These are phyloP conservation scores for Malus hybrid DNA, from an alignment of 331 rosid species.

Conservation along the genomic window DNA sequence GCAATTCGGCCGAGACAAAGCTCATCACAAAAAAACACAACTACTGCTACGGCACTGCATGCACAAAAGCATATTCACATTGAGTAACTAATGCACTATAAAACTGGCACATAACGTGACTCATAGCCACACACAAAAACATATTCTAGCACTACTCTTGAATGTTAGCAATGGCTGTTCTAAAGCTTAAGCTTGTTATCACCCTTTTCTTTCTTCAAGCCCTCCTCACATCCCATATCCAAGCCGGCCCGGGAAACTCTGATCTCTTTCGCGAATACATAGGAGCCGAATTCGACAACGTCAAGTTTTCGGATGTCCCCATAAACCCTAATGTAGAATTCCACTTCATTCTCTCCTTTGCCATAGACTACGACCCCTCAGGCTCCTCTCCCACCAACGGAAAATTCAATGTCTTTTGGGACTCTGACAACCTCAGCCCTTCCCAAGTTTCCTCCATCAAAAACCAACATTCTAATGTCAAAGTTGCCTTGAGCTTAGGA, in stretches of 20 bases:
- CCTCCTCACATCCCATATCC: constrained; percentile 4
- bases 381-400: constrained; percentile 53
- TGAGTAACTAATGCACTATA: not conserved
- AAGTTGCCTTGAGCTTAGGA: constrained; percentile 56
- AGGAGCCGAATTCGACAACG: constrained; percentile 57
- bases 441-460: constrained; percentile 52
- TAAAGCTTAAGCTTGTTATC: constrained; percentile 18
- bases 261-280: constrained; percentile 59
- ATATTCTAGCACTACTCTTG: not conserved
- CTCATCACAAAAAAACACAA: not conserved
- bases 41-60: not conserved
- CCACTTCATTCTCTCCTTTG: constrained; percentile 67
- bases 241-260: constrained; percentile 23
- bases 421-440: constrained; percentile 46
- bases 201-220: constrained; percentile 16
- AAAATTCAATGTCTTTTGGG: constrained; percentile 60
- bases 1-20: not conserved
- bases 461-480: constrained; percentile 39
- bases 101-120: not conserved
- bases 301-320: constrained; percentile 50
- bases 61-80: not conserved
- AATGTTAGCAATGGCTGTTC: constrained; percentile 16
- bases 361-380: constrained; percentile 58
- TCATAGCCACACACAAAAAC: not conserved
- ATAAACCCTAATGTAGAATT: constrained; percentile 41